Base-by-base conservation (phyloP, 2,329 filamentous ascomycete genomes). In the Epichloe gansuensis region DNA sequence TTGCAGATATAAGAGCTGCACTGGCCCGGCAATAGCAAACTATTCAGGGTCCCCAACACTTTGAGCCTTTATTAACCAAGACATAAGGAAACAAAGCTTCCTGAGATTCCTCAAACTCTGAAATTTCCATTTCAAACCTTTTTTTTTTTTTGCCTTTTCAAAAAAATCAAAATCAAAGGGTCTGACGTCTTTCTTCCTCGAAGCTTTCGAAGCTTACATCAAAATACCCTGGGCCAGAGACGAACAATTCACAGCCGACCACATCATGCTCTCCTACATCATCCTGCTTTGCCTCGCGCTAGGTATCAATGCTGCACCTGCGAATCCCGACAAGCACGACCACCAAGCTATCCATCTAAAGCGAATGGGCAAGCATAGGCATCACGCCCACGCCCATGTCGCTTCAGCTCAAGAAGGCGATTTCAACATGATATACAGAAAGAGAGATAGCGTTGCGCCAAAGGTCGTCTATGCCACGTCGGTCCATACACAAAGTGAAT, bases 261-360 rank as follows among this genome's bases (percentile, higher is more conserved):
- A 15, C 17, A 46, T 25, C 41, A 55, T 55, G 53, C 43, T 50
- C 12, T 52, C 50, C 43, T 48, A 43, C 50, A 38, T 52, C 15
- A 17, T 52, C 39, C 39, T 55, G 37, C 34, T 55, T 38, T 48
- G 42, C 31, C 37, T 52, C 5, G 46, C 47, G 6, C 41, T 52
- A 11, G 47, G 46, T 43, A 50, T 52, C 21, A 46, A 50, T n/a
- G 53, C 53, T 41, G 53, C 53, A 21, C 53, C 53, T 25, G 45
- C 42, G 21, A 47, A 35, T 17, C 11, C 11, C 28, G 45, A 25
- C 13, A 15, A 43, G n/a, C 53, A 54, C 43, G n/a, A 38, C 12
- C 47, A 48, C 35, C 46, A 46, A 13, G 34, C 47, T 46, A 42
- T 54, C 34, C 53, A 52, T 38, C 5, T 52, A 6, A 52, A 49